Conservation (phyloP, 768 basidiomycete species). For the Boletus subcaerulescens region DNA sequence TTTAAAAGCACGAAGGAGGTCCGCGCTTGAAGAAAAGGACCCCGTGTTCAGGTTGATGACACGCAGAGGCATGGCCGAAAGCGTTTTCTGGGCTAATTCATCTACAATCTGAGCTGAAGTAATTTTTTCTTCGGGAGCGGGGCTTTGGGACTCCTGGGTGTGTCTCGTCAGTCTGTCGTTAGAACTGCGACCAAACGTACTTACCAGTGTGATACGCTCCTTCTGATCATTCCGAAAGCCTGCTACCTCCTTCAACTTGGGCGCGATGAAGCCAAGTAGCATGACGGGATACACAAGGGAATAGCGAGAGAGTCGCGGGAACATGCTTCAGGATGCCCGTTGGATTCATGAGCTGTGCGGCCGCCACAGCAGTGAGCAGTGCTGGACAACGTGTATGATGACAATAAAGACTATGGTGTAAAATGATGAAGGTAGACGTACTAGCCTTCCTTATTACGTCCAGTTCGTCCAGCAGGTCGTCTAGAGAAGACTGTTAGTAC, state of each 20-base stretch:
- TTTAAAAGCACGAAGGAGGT: constrained; percentile 17
- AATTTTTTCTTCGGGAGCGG: constrained; percentile 4
- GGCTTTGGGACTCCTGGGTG: background rate
- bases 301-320: constrained; percentile 3
- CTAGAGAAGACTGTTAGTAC: no score
- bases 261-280: background rate
- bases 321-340: background rate
- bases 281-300: constrained; percentile 10
- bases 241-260: background rate
- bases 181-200: background rate
- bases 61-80: constrained; percentile 22
- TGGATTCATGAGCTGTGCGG: background rate
- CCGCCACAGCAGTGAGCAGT: background rate
- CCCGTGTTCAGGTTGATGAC: constrained; percentile 21
- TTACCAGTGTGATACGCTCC: background rate
- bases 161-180: background rate
- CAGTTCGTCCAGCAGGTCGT: no score
- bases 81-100: constrained; percentile 16
- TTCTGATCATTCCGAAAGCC: background rate
- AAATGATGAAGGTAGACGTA: no score
- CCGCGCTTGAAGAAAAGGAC: constrained; percentile 15
- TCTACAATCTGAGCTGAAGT: constrained; percentile 14
- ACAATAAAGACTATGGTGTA: background rate
- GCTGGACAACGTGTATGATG: background rate
- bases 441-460: no score